phyloP scores from a whole-genome alignment of 805 yeast genomes.

The Lachancea lanzarotensis region DNA sequence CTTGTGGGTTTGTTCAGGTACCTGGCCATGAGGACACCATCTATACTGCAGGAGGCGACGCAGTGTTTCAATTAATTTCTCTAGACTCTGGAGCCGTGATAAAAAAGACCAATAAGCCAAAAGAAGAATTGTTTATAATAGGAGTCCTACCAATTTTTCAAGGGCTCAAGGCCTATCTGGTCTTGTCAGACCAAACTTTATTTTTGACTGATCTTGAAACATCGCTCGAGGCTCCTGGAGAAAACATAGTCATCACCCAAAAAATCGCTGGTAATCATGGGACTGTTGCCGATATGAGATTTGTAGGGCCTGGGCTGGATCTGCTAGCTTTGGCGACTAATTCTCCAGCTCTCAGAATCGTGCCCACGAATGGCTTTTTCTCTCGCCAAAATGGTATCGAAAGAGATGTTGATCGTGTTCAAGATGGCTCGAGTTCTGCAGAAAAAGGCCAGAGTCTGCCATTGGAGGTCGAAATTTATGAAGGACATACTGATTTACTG shows the following conservation, averaged over 20 bases:
- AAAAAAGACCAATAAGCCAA: conserved; percentile 39
- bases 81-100: conserved; percentile 41
- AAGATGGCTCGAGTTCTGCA: not conserved
- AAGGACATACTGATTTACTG: conserved; percentile 82
- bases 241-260: conserved; percentile 39
- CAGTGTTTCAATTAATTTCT: conserved; percentile 62
- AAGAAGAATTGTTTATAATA: conserved; percentile 67
- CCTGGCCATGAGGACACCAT: conserved; percentile 37
- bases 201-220: conserved; percentile 39
- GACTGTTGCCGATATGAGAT: conserved; percentile 82
- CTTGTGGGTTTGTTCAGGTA: conserved; percentile 49
- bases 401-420: not conserved
- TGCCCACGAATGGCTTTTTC: conserved; percentile 35
- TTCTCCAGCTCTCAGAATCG: conserved; percentile 77
- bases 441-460: conserved; percentile 25
- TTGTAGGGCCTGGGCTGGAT: conserved; percentile 54
- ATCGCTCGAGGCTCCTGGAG: conserved; percentile 27
- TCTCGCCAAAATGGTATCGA: not conserved
- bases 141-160: conserved; percentile 45
- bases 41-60: conserved; percentile 71
- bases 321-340: conserved; percentile 85
- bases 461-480: conserved; percentile 54
- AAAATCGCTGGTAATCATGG: conserved; percentile 91
- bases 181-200: conserved; percentile 81
- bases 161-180: conserved; percentile 39